phyloP scores from a whole-genome alignment of 768 basidiomycete species.

The Hygrocybe punicea region DNA sequence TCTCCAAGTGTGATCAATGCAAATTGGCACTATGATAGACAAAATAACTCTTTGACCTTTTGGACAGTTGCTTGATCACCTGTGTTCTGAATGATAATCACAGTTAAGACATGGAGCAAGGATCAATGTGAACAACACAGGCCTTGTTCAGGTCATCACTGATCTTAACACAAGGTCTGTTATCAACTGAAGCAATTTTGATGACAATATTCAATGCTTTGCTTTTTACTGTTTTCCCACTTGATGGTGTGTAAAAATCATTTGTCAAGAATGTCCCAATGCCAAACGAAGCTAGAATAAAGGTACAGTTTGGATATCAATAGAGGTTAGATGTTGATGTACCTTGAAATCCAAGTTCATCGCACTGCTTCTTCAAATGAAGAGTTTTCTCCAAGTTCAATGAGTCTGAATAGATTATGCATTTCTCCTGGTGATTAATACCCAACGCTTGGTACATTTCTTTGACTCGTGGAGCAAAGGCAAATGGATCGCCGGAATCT shows the following conservation, averaged over 20 bases:
- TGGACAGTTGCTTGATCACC: constrained; percentile 6
- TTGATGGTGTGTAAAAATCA: constrained; percentile 61
- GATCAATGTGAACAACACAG: constrained; percentile 3
- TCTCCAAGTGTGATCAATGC: no score
- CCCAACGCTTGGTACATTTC: constrained; percentile 68
- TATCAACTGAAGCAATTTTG: constrained; percentile 76
- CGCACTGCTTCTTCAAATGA: constrained; percentile 64
- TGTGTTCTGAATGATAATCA: background rate
- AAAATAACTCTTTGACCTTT: constrained; percentile 9
- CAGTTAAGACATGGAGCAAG: background rate
- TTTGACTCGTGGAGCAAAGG: constrained; percentile 73
- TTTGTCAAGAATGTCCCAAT: constrained; percentile 93
- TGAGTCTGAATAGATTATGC: constrained; percentile 81
- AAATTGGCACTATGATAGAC: no score
- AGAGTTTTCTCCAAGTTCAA: constrained; percentile 70
- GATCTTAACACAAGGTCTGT: constrained; percentile 82
- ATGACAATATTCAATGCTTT: constrained; percentile 93
- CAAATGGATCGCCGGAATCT: constrained; percentile 87
- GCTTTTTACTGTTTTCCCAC: constrained; percentile 52
- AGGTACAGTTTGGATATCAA: constrained; percentile 3
- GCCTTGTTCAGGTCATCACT: constrained; percentile 88
- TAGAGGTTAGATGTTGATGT: constrained; percentile 11
- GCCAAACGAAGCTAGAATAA: constrained; percentile 71
- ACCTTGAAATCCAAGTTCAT: constrained; percentile 71
- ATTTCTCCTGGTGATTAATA: constrained; percentile 61